These are phyloP conservation scores for Kodamaea arcana DNA, from an alignment of 1,139 yeast genomes.

Conservation along the genomic window DNA sequence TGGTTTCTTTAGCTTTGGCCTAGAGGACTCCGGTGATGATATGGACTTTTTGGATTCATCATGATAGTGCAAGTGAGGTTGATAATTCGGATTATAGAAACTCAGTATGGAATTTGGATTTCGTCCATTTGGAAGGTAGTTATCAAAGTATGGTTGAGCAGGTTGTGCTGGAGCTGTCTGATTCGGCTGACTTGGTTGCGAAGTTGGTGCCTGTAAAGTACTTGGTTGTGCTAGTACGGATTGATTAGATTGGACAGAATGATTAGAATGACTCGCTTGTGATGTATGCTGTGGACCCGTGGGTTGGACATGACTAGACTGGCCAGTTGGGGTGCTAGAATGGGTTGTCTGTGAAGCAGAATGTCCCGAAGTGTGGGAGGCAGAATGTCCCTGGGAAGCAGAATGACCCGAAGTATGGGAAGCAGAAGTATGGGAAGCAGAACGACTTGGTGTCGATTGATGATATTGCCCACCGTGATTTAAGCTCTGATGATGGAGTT, in stretches of 20 bases:
- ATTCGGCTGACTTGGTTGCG: not conserved
- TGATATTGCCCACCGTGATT: not conserved
- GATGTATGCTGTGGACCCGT: too few species aligned
- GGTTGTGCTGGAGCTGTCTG: constrained; percentile 4
- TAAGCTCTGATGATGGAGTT: constrained; percentile 9
- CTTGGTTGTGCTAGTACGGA: not conserved
- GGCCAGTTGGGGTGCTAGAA: constrained; percentile 10
- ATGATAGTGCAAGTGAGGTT: constrained; percentile 6
- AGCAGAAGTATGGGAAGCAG: too few species aligned
- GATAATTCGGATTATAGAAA: constrained; percentile 8
- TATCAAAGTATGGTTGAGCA: constrained; percentile 3
- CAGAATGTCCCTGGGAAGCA: too few species aligned
- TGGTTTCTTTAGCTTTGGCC: not conserved
- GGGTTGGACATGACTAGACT: too few species aligned
- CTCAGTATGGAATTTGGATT: not conserved
- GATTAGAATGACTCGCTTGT: too few species aligned
- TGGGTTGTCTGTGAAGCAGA: too few species aligned
- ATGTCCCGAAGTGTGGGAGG: too few species aligned
- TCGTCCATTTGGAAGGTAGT: not conserved
- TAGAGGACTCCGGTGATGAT: constrained; percentile 1
- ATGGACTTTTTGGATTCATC: constrained; percentile 1
- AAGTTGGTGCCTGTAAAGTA: not conserved
- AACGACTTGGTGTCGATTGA: not conserved
- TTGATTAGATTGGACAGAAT: constrained; percentile 2
- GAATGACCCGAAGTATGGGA: too few species aligned